phyloP scores from a whole-genome alignment of 2,329 filamentous ascomycete species.

The Mariannaea elegans region DNA sequence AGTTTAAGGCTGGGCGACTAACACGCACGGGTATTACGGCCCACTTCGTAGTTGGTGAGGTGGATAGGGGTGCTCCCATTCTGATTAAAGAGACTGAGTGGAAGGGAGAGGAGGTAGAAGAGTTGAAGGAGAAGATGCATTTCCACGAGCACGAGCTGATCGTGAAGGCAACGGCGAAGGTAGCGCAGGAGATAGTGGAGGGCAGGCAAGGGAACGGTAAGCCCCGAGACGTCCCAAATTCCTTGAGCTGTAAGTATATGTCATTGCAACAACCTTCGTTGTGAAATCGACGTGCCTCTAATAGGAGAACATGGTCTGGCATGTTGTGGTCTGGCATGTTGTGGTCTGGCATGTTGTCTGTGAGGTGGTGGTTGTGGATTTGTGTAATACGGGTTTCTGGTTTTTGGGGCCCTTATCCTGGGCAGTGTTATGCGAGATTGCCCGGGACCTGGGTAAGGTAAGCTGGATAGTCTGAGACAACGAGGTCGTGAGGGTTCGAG shows the following conservation, averaged over 20 bases:
- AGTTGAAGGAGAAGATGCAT: conserved; percentile 79
- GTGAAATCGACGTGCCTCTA: neutral
- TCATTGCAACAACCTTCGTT: neutral
- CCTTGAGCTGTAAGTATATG: neutral
- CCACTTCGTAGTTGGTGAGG: conserved; percentile 82
- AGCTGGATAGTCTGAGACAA: too few relatives aligned
- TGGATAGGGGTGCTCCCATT: conserved; percentile 82
- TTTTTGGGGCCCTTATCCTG: too few relatives aligned
- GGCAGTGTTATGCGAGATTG: too few relatives aligned
- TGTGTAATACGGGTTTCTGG: too few relatives aligned
- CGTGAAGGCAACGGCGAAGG: conserved; percentile 73
- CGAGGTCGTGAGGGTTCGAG: too few relatives aligned
- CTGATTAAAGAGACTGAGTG: conserved; percentile 74
- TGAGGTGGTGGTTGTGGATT: too few relatives aligned
- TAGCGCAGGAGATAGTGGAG: conserved; percentile 51
- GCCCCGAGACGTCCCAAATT: neutral
- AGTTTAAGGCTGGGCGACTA: conserved; percentile 71
- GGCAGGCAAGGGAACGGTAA: conserved; percentile 17
- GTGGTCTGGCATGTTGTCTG: too few relatives aligned
- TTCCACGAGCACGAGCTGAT: conserved; percentile 79
- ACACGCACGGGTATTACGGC: conserved; percentile 88
- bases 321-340: too few relatives aligned
- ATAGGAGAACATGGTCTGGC: neutral
- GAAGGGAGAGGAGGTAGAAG: conserved; percentile 69
- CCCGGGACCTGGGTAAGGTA: too few relatives aligned